Conservation (phyloP, 768 basidiomycete species). For the Lactarius pseudohatsudake region DNA sequence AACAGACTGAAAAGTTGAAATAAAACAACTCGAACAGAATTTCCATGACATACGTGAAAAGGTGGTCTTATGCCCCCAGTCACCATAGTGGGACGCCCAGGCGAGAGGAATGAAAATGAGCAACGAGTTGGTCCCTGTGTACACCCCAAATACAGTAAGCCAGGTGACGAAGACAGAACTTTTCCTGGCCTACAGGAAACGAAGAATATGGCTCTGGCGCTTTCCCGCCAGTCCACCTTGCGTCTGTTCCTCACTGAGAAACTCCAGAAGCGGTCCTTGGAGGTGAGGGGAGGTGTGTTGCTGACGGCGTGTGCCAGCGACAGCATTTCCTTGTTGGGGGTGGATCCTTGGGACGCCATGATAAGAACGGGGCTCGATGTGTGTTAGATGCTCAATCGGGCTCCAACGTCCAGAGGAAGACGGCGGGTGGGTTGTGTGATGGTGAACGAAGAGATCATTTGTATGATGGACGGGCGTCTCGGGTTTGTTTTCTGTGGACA, state of each 20-base stretch:
- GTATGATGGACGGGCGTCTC: not conserved
- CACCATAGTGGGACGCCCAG: constrained; percentile 33
- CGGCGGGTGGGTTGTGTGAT: not conserved
- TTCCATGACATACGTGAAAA: constrained; percentile 31
- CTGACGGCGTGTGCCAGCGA: not conserved
- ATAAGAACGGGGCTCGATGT: no score
- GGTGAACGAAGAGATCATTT: not conserved
- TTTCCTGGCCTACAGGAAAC: constrained; percentile 23
- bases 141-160: not conserved
- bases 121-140: constrained; percentile 30
- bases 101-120: constrained; percentile 33
- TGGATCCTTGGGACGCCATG: not conserved
- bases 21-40: not conserved
- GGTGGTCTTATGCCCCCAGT: constrained; percentile 22
- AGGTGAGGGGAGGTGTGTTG: no score
- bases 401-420: not conserved
- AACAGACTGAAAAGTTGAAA: constrained; percentile 47
- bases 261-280: constrained; percentile 15
- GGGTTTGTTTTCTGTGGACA: not conserved
- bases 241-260: constrained; percentile 23
- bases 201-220: constrained; percentile 13
- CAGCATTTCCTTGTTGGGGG: not conserved
- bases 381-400: not conserved
- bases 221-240: constrained; percentile 19
- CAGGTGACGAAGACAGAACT: not conserved